Evolutionary conservation across 495 filamentous ascomycete genomes (phyloP).

Genomic region (Entonaema liquescens): DNA sequence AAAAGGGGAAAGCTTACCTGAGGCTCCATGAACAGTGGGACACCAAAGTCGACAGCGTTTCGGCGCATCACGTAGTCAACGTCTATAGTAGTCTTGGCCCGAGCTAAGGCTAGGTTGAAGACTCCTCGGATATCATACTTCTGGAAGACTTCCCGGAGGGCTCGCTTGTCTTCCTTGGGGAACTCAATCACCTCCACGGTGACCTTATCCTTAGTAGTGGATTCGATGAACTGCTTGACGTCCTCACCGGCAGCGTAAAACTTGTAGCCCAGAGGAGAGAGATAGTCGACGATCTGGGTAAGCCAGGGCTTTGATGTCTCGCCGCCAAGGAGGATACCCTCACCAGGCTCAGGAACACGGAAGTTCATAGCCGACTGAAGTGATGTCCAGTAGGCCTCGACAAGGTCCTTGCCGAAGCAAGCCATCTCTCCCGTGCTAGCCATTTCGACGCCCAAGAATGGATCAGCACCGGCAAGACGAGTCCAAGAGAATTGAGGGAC

Average conservation of each 20-base stretch:
- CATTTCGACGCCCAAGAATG: constrained; percentile 99
- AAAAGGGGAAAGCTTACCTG: constrained; percentile 70
- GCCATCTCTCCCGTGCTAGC: constrained; percentile 96
- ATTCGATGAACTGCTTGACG: constrained; percentile 85
- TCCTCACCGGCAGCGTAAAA: constrained; percentile 83
- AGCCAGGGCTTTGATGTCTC: constrained; percentile 72
- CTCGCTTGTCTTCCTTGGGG: constrained; percentile 94
- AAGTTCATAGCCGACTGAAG: constrained; percentile 99
- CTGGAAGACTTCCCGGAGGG: constrained; percentile 93
- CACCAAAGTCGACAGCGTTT: constrained; percentile 97
- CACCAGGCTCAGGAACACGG: constrained; percentile 89
- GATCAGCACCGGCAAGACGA: constrained; percentile 95
- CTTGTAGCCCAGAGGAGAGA: constrained; percentile 91
- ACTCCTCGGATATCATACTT: constrained; percentile 96
- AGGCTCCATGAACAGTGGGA: constrained; percentile 98
- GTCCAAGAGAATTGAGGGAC: constrained; percentile 99
- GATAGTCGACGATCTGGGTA: constrained; percentile 78
- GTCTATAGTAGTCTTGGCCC: constrained; percentile 85
- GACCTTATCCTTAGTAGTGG: constrained; percentile 67
- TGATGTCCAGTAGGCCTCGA: constrained; percentile 97
- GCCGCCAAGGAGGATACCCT: constrained; percentile 93
- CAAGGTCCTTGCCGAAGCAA: constrained; percentile 93
- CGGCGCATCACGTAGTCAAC: constrained; percentile 98
- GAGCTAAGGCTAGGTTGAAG: constrained; percentile 89
- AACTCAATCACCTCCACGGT: constrained; percentile 94